Conservation (phyloP, 768 basidiomycete genomes). For the Nidularia pulvinata region DNA sequence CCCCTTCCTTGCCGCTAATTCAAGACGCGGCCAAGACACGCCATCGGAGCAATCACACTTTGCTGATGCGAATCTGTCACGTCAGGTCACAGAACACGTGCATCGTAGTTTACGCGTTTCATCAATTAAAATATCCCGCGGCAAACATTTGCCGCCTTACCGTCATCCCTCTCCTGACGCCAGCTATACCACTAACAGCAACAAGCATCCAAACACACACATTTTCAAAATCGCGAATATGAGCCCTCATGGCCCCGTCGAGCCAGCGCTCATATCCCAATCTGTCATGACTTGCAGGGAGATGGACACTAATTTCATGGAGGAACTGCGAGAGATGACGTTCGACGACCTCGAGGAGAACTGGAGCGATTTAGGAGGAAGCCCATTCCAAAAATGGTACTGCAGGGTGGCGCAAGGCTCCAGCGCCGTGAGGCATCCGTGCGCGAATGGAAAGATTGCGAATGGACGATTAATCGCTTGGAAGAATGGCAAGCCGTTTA, state of each 20-base stretch:
- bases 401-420: slow-evolving; percentile 6
- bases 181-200: neutral
- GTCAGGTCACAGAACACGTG: too few species aligned
- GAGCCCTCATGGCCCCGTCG: neutral
- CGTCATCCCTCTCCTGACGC: too few species aligned
- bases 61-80: too few species aligned
- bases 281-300: slow-evolving; percentile 4
- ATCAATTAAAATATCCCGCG: too few species aligned
- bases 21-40: too few species aligned
- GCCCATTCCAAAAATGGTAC: slow-evolving; percentile 12
- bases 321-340: neutral
- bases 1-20: too few species aligned
- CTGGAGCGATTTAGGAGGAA: neutral
- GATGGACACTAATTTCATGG: neutral
- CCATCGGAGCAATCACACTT: too few species aligned
- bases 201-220: neutral
- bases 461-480: slow-evolving; percentile 12
- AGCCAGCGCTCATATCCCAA: slow-evolving; percentile 4
- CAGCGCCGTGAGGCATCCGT: slow-evolving; percentile 1
- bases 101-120: too few species aligned
- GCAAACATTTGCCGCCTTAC: too few species aligned
- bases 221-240: neutral
- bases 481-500: slow-evolving; percentile 12
- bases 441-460: slow-evolving; percentile 1
- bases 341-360: neutral